Base-by-base conservation (phyloP, 2,329 filamentous ascomycete species). In the Aspergillus novoparasiticus region DNA sequence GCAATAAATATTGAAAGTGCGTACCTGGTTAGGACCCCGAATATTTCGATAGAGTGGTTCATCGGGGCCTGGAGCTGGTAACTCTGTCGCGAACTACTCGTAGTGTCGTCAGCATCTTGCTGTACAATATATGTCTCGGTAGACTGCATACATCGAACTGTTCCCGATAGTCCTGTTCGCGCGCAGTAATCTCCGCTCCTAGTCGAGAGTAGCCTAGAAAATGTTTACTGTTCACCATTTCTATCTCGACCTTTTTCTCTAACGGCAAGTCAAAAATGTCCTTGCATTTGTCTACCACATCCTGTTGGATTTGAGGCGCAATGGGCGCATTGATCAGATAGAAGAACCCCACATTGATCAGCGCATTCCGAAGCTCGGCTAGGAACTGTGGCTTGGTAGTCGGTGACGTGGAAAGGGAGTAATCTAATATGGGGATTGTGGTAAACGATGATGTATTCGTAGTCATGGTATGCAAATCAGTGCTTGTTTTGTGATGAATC, bases 171-270 rank as follows among this genome's bases (percentile, higher is more conserved):
- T 78, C 76, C n/a, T 64, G 59, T 39, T 72, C 75, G 4, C 72
- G 63, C 0, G 75, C 73, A 0, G 76, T 78, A 6, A 76, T 73
- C 57, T 78, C 76, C 3, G 74, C 71, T 3, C 75, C 75, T 1
- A 78, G 69, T 36, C 70, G 69, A 3, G 75, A 75, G 60, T 78
- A 78, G 19, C 76, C 76, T 19, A 78, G 67, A 30, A 78, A 78
- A 58, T 78, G 76, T 34, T 73, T 75, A 60, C 73, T 77, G 46
- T 78, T 74, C 16, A 77, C 70, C 76, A 78, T 84, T 66, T 80
- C 81, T 2, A 84, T 82, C 45, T 83, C 77, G 62, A 83, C 74
- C 65, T 83, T 84, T 65, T 80, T 81, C 60, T 82, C 76, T 6
- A 78, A 70, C 0, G 80, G 76, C 2, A 83, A 68, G 2, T 76